Base-by-base conservation (phyloP, 805 yeast genomes). In the Candida xyloterini region DNA sequence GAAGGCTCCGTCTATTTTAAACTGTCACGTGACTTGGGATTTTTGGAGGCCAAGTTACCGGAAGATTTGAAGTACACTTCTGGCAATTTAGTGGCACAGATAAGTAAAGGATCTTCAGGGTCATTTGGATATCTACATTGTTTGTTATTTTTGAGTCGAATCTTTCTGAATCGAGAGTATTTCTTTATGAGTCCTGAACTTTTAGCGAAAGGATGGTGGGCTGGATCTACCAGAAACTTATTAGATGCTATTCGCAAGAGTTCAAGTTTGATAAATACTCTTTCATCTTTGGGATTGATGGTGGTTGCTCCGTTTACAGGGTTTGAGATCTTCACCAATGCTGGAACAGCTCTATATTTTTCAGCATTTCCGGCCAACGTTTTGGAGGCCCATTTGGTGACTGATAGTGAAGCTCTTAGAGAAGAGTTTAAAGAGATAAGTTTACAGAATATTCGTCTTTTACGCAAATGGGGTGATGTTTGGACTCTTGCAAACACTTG, bases 241-340 rank as follows among this genome's bases (percentile, higher is more conserved):
- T 36, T 61, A 4, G 41, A 46, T 4, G 41, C 59, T 0, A 34
- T 65, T 4, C 58, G 58, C 29, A 43, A 50, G 10, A 45, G 63
- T 20, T 48, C 62, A 22, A 40, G 35, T 6, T 40, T 65, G 34
- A 51, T 60, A 5, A 40, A 42, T 11, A 46, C 48, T 1, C 44
- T 65, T 18, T 45, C 56, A 2, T 46, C 46, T 1, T 41, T 48
- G 5, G 48, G 55, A 31, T 41, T 51, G 30, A 60, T 65, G 63
- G 62, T 63, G 4, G 50, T 60, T 20, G 66, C 68, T 1, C 70
- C 70, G 5, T 65, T 65, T 40, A 63, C 69, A 4, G 65, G 66
- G 7, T 63, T 65, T 40, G 62, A 65, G 43, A 53, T 63, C 6
- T 65, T 63, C 48, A 63, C 70, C 2, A 50, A 56, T 21, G 63